These are phyloP conservation scores for Sparassis latifolia DNA, from an alignment of 1,284 basidiomycete genomes.

Conservation along the genomic window DNA sequence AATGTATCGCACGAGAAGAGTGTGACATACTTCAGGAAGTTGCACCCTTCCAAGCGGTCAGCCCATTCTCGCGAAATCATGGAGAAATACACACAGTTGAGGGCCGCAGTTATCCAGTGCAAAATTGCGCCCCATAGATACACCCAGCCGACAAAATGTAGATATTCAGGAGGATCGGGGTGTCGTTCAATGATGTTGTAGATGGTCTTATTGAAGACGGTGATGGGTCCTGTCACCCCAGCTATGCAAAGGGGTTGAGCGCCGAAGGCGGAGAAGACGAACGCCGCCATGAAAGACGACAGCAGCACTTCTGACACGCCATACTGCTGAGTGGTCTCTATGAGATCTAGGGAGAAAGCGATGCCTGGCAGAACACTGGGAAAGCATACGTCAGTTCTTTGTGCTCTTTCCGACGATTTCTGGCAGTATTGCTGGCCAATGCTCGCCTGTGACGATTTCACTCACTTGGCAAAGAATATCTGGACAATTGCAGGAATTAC, in stretches of 20 bases:
- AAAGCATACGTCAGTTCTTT: background rate
- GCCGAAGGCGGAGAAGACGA: conserved; percentile 86
- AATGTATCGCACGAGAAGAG: conserved; percentile 93
- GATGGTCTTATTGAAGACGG: conserved; percentile 89
- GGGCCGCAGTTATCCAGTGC: conserved; percentile 82
- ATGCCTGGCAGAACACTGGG: conserved; percentile 79
- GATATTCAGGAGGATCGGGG: conserved; percentile 61
- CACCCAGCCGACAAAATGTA: conserved; percentile 89
- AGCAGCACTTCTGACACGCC: conserved; percentile 84
- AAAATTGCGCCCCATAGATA: conserved; percentile 92
- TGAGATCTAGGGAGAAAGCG: conserved; percentile 90
- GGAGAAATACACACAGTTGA: conserved; percentile 59
- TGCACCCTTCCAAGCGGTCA: conserved; percentile 51
- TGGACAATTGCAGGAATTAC: conserved; percentile 70
- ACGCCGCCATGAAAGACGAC: conserved; percentile 83
- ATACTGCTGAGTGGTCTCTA: conserved; percentile 87
- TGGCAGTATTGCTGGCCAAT: background rate
- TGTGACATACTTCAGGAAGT: conserved; percentile 82
- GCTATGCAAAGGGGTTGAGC: conserved; percentile 92
- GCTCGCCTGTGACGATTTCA: conserved; percentile 1
- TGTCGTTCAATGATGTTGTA: conserved; percentile 66
- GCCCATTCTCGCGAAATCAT: background rate
- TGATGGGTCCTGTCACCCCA: conserved; percentile 90
- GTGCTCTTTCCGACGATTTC: background rate
- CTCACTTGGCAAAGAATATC: conserved; percentile 78